Conservation (phyloP, 139 green algal genomes). For the Micractinium conductrix region DNA sequence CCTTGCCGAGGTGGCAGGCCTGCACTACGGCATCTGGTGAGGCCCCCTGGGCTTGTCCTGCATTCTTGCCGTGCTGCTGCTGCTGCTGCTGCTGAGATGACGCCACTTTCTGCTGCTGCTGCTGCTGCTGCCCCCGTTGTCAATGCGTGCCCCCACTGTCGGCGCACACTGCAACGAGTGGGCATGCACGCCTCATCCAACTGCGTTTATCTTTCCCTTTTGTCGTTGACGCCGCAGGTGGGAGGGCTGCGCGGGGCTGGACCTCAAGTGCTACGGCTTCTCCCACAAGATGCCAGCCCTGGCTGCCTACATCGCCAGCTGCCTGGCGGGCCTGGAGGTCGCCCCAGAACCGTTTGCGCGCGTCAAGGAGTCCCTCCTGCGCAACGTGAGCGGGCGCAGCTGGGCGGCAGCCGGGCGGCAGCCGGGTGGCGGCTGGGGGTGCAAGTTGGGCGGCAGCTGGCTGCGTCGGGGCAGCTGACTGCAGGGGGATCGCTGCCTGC, state of each 20-base stretch:
- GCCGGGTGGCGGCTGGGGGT: too few species aligned
- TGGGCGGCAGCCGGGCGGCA: too few species aligned
- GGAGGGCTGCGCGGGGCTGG: constrained; percentile 53
- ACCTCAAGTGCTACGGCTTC: constrained; percentile 90
- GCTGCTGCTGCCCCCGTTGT: too few species aligned
- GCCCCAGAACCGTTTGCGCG: constrained; percentile 50
- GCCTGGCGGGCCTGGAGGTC: constrained; percentile 55
- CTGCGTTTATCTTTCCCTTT: neutral
- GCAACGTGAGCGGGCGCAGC: constrained; percentile 28
- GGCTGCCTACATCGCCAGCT: constrained; percentile 62
- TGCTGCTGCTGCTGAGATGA: neutral
- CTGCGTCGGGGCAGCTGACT: too few species aligned
- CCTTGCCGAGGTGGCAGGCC: constrained; percentile 81
- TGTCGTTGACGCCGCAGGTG: neutral
- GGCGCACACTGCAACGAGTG: too few species aligned
- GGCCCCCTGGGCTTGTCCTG: constrained; percentile 4
- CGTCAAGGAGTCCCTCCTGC: constrained; percentile 70
- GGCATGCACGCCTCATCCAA: too few species aligned
- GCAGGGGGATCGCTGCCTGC: too few species aligned
- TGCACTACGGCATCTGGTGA: constrained; percentile 73
- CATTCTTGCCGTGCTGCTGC: neutral
- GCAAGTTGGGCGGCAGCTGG: too few species aligned
- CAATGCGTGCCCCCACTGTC: too few species aligned
- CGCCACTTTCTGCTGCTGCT: too few species aligned
- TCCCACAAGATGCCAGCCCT: constrained; percentile 87